phyloP scores from a whole-genome alignment of 306 rosid genomes.

The Trichosanthes cucumerina region DNA sequence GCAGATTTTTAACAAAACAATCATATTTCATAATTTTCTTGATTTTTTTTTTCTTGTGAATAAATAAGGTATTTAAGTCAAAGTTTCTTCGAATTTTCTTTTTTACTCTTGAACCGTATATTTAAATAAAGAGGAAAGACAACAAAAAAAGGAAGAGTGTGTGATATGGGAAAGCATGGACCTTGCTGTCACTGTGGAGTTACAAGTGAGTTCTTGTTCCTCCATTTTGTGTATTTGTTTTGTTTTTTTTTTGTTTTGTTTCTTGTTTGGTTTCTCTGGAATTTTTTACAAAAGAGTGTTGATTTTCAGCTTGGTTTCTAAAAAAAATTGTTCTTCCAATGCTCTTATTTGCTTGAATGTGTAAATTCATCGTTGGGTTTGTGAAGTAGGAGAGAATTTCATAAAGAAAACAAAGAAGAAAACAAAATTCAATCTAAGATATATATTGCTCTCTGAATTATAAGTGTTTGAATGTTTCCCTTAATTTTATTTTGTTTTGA shows the following conservation, averaged over 20 bases:
- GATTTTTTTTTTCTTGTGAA: slow-evolving; percentile 6
- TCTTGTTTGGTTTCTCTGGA: slow-evolving; percentile 2
- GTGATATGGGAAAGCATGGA: slow-evolving; percentile 93
- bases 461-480: slow-evolving; percentile 18
- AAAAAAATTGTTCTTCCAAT: slow-evolving; percentile 14
- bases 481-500: background rate
- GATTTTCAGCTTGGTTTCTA: slow-evolving; percentile 1
- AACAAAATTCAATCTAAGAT: slow-evolving; percentile 3
- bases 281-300: background rate
- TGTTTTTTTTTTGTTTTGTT: background rate
- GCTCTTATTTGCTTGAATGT: slow-evolving; percentile 14
- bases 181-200: slow-evolving; percentile 99
- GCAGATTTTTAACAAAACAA: slow-evolving; percentile 25
- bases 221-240: slow-evolving; percentile 25
- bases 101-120: slow-evolving; percentile 33
- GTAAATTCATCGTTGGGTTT: slow-evolving; percentile 20
- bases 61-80: slow-evolving; percentile 22
- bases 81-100: slow-evolving; percentile 27
- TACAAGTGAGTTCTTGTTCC: slow-evolving; percentile 98
- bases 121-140: background rate
- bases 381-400: slow-evolving; percentile 13
- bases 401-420: slow-evolving; percentile 12
- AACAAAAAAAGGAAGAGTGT: slow-evolving; percentile 14
- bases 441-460: slow-evolving; percentile 15
- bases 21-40: slow-evolving; percentile 22